These are phyloP conservation scores for Russula vinacea DNA, from an alignment of 768 basidiomycete species.

Conservation along the genomic window DNA sequence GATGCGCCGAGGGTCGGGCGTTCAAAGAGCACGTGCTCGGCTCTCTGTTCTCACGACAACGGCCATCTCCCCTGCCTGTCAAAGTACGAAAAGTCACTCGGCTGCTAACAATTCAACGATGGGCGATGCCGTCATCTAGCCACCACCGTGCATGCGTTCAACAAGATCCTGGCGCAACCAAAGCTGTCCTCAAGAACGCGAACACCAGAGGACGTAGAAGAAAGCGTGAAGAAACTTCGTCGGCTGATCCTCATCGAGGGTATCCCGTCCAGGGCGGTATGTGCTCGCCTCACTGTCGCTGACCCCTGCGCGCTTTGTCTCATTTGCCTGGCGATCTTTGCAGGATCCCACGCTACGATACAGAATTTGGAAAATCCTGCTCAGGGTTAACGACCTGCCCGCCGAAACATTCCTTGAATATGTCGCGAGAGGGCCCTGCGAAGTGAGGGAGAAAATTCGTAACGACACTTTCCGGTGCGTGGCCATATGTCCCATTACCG, in stretches of 20 bases:
- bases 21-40: conserved; percentile 9
- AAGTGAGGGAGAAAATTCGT: conserved; percentile 87
- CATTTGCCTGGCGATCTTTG: neutral
- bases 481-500: neutral
- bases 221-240: conserved; percentile 80
- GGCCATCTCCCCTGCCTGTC: neutral
- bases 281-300: conserved; percentile 30
- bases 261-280: conserved; percentile 72
- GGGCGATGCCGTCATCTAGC: conserved; percentile 24
- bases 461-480: conserved; percentile 92
- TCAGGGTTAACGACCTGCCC: conserved; percentile 77
- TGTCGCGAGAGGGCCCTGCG: conserved; percentile 79
- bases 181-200: conserved; percentile 63
- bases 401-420: conserved; percentile 72
- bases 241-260: conserved; percentile 88
- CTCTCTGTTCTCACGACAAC: conserved; percentile 9
- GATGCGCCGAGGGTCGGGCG: no score
- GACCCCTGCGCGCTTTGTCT: neutral
- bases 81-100: neutral
- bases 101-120: conserved; percentile 6
- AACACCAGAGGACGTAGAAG: conserved; percentile 64
- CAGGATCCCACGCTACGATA: conserved; percentile 85
- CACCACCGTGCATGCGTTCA: conserved; percentile 67
- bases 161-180: conserved; percentile 72
- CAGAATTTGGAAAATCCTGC: conserved; percentile 90